Conservation (phyloP, 805 yeast genomes). For the Saccharomyces mikatae region DNA sequence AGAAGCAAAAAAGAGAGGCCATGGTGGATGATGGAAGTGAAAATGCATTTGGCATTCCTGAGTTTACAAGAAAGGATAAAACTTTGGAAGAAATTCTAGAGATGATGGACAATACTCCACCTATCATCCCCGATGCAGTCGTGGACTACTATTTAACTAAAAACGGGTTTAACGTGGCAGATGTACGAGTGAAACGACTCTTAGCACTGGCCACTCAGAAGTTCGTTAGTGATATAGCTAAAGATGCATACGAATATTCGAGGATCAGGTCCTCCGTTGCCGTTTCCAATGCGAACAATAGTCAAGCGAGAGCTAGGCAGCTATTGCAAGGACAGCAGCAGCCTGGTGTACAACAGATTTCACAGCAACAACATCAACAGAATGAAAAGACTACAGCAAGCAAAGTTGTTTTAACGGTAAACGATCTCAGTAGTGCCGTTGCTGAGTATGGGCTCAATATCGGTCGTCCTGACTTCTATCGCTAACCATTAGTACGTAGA, state of each 20-base stretch:
- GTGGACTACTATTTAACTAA: conserved; percentile 84
- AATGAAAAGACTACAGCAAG: conserved; percentile 39
- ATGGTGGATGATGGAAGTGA: conserved; percentile 20
- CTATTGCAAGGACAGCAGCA: conserved; percentile 58
- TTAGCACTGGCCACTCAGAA: conserved; percentile 94
- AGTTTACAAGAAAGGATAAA: conserved; percentile 68
- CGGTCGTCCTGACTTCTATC: conserved; percentile 87
- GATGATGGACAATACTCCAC: conserved; percentile 89
- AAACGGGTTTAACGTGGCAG: conserved; percentile 77
- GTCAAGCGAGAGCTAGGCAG: conserved; percentile 78
- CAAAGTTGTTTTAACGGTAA: conserved; percentile 84
- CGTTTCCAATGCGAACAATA: conserved; percentile 77
- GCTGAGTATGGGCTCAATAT: conserved; percentile 89
- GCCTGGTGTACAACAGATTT: conserved; percentile 33
- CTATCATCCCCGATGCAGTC: conserved; percentile 93
- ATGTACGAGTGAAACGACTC: conserved; percentile 69
- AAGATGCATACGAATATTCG: conserved; percentile 93
- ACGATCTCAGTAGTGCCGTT: conserved; percentile 85
- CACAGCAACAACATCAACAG: conserved; percentile 37
- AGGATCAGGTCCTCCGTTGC: conserved; percentile 84
- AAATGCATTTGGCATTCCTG: conserved; percentile 49
- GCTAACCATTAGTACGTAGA: conserved; percentile 34
- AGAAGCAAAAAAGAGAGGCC: conserved; percentile 20
- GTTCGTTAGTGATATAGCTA: conserved; percentile 87
- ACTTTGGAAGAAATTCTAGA: conserved; percentile 76